These are phyloP conservation scores for Brassica incana DNA, from an alignment of 345 rosid species.

Conservation along the genomic window DNA sequence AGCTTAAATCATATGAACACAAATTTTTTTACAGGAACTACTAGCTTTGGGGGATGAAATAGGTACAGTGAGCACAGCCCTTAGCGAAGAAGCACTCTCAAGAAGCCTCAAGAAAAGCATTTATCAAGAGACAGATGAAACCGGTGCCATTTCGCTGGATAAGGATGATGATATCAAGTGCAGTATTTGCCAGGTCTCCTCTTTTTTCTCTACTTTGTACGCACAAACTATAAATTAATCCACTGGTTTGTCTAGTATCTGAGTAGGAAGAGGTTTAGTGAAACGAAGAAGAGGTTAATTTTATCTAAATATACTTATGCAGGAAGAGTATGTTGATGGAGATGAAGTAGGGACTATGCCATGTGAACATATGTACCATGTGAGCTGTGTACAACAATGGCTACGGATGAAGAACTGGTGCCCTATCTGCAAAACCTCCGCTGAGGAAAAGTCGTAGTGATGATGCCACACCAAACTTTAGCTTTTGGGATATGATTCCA, in stretches of 20 bases:
- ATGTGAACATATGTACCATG: conserved; percentile 79
- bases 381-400: conserved; percentile 77
- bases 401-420: conserved; percentile 92
- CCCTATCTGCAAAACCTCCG: conserved; percentile 84
- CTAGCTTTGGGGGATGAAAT: conserved; percentile 92
- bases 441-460: conserved; percentile 33
- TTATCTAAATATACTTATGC: conserved; percentile 14
- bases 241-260: not conserved
- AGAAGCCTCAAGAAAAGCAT: conserved; percentile 62
- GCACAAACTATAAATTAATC: not conserved
- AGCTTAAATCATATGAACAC: conserved; percentile 16
- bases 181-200: conserved; percentile 86
- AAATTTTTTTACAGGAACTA: conserved; percentile 59
- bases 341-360: conserved; percentile 75
- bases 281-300: conserved; percentile 14
- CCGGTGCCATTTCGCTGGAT: conserved; percentile 9
- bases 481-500: conserved; percentile 9
- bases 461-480: no score
- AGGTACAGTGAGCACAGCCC: conserved; percentile 94
- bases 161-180: conserved; percentile 61
- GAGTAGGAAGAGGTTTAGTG: not conserved
- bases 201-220: not conserved
- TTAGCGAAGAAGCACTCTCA: conserved; percentile 75
- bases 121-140: conserved; percentile 45
- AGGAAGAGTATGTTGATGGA: conserved; percentile 85